Evolutionary conservation across 2,329 filamentous ascomycete species (phyloP).

Genomic region (Diplodia intermedia): DNA sequence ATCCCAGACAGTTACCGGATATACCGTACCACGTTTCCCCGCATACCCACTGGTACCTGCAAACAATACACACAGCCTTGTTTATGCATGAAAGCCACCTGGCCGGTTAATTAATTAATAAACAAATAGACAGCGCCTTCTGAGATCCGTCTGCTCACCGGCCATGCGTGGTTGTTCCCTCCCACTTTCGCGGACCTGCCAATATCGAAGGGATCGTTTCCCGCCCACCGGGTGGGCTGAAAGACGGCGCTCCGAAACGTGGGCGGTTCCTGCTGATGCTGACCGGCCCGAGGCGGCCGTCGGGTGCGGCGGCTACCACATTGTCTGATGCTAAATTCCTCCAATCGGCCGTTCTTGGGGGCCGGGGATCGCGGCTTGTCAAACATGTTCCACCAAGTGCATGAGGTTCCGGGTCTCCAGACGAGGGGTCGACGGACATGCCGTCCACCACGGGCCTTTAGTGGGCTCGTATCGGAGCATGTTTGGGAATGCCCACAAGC

Average conservation of each 20-base stretch:
- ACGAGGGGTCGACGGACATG: constrained; percentile 21
- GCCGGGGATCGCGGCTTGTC: neutral
- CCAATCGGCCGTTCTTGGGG: constrained; percentile 16
- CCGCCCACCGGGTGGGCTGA: constrained; percentile 27
- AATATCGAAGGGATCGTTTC: constrained; percentile 9
- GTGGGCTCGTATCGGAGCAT: constrained; percentile 18
- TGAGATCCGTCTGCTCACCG: neutral
- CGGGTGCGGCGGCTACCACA: constrained; percentile 14
- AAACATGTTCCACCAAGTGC: constrained; percentile 31
- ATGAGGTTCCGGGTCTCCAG: constrained; percentile 8
- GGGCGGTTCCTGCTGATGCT: neutral
- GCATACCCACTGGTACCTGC: neutral
- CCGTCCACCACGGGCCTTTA: constrained; percentile 5
- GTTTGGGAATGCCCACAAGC: constrained; percentile 8
- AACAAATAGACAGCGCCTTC: neutral
- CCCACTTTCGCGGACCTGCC: neutral
- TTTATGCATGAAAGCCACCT: neutral
- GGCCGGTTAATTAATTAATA: neutral
- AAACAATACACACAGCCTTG: neutral
- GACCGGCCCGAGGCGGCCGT: constrained; percentile 19
- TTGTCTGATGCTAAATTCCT: constrained; percentile 21
- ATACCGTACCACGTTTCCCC: constrained; percentile 10
- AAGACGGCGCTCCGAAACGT: neutral
- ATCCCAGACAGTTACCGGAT: neutral
- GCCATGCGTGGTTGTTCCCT: neutral